phyloP scores from a whole-genome alignment of 2,329 filamentous ascomycete genomes.

The Sporothrix euskadiensis region DNA sequence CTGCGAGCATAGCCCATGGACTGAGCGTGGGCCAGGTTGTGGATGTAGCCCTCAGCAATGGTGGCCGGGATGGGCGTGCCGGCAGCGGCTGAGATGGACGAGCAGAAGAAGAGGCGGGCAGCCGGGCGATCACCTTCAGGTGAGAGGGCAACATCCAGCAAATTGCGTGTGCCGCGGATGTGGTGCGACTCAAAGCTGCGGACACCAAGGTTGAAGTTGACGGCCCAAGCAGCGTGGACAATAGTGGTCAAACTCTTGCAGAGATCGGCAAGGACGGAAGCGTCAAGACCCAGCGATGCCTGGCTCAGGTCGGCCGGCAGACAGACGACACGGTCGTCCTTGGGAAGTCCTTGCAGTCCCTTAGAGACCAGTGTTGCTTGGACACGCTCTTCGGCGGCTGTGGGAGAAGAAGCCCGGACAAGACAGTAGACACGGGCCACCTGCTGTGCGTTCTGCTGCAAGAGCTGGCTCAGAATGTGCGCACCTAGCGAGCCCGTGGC shows the following conservation, averaged over 20 bases:
- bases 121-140: constrained; percentile 29
- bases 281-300: constrained; percentile 25
- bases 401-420: constrained; percentile 45
- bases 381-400: constrained; percentile 34
- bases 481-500: constrained; percentile 66
- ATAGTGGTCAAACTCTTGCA: constrained; percentile 40
- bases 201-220: constrained; percentile 56
- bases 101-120: constrained; percentile 47
- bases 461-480: constrained; percentile 61
- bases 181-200: constrained; percentile 50
- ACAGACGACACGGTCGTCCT: constrained; percentile 37
- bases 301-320: constrained; percentile 45
- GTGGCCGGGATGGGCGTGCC: constrained; percentile 42
- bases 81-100: constrained; percentile 47
- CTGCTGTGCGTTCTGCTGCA: constrained; percentile 50
- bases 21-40: constrained; percentile 43
- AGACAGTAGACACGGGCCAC: constrained; percentile 56
- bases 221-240: constrained; percentile 55
- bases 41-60: constrained; percentile 40
- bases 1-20: constrained; percentile 52
- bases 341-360: constrained; percentile 30
- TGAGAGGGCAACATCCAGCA: constrained; percentile 44
- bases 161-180: constrained; percentile 49
- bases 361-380: constrained; percentile 21
- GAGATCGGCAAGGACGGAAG: constrained; percentile 34